Evolutionary conservation across 2,329 filamentous ascomycete genomes (phyloP).

Genomic region (Clonostachys solani): DNA sequence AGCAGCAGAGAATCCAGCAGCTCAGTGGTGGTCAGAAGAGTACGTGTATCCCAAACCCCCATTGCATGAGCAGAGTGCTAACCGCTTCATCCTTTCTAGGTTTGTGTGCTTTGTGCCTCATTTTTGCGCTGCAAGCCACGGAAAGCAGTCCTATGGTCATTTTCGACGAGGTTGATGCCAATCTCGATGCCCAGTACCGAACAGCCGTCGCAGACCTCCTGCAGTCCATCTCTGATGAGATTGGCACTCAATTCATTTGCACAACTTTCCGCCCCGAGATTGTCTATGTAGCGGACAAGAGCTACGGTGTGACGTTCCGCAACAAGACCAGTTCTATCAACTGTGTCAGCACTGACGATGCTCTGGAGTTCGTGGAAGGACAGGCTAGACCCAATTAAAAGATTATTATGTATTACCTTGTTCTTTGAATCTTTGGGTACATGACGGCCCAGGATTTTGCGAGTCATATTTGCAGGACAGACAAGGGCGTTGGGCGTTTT

Average conservation of each 20-base stretch:
- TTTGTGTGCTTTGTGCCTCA: conserved; percentile 92
- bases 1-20: conserved; percentile 97
- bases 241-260: conserved; percentile 84
- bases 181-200: conserved; percentile 95
- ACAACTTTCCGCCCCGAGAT: conserved; percentile 98
- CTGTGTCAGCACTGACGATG: conserved; percentile 82
- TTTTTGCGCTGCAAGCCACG: conserved; percentile 97
- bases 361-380: conserved; percentile 90
- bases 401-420: too few relatives aligned
- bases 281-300: conserved; percentile 91
- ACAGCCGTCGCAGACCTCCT: conserved; percentile 91
- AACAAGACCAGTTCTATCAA: conserved; percentile 95
- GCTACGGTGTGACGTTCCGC: conserved; percentile 90
- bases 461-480: too few relatives aligned
- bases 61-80: conserved; percentile 1
- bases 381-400: conserved; percentile 42
- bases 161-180: conserved; percentile 98
- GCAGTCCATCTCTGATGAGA: conserved; percentile 67
- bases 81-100: conserved; percentile 39
- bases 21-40: conserved; percentile 97
- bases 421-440: too few relatives aligned
- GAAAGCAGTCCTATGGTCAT: conserved; percentile 98
- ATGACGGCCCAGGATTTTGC: too few relatives aligned
- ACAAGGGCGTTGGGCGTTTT: too few relatives aligned
- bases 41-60: conserved; percentile 37